A percentile compares a stretch with the other conserved stretches of the same genome.
These are phyloP conservation scores for Mycena latifolia DNA, from an alignment of 768 basidiomycete species.

Conservation along the genomic window DNA sequence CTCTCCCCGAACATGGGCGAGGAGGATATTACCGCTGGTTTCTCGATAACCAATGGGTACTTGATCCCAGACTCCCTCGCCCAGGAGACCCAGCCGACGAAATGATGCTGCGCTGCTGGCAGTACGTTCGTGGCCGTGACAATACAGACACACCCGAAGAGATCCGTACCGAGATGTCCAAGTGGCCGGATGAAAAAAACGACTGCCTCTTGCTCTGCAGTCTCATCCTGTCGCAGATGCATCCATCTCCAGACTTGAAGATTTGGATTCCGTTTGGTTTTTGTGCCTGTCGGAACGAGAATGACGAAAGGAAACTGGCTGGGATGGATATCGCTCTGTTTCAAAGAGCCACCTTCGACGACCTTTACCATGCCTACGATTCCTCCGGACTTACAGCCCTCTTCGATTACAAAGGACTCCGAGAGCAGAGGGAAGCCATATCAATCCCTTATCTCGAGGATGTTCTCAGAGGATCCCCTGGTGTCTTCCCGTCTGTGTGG, in stretches of 20 bases:
- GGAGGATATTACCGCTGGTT: constrained; percentile 47
- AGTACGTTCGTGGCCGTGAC: background rate
- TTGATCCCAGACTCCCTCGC: constrained; percentile 21
- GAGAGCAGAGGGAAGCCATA: background rate
- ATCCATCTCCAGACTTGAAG: constrained; percentile 17
- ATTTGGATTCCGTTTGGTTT: constrained; percentile 38
- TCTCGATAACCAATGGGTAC: constrained; percentile 39
- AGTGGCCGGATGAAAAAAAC: constrained; percentile 11
- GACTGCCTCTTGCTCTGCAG: constrained; percentile 15
- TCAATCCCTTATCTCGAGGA: constrained; percentile 40
- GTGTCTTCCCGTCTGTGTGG: constrained; percentile 49
- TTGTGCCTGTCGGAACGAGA: constrained; percentile 31
- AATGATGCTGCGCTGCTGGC: constrained; percentile 13
- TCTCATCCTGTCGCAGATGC: constrained; percentile 7
- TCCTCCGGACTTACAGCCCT: constrained; percentile 41
- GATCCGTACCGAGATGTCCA: constrained; percentile 1
- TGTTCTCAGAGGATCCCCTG: constrained; percentile 38
- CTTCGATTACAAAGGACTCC: constrained; percentile 39
- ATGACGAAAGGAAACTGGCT: constrained; percentile 26
- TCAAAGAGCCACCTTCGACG: constrained; percentile 48
- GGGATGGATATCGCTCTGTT: constrained; percentile 37
- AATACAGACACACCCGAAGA: constrained; percentile 8
- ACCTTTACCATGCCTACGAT: constrained; percentile 46
- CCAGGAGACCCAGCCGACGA: background rate
- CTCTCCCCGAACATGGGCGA: constrained; percentile 22